A percentile compares a stretch with the other conserved stretches of the same genome.
These are phyloP conservation scores for Diplodia intermedia DNA, from an alignment of 2,329 filamentous ascomycete genomes.

Conservation along the genomic window DNA sequence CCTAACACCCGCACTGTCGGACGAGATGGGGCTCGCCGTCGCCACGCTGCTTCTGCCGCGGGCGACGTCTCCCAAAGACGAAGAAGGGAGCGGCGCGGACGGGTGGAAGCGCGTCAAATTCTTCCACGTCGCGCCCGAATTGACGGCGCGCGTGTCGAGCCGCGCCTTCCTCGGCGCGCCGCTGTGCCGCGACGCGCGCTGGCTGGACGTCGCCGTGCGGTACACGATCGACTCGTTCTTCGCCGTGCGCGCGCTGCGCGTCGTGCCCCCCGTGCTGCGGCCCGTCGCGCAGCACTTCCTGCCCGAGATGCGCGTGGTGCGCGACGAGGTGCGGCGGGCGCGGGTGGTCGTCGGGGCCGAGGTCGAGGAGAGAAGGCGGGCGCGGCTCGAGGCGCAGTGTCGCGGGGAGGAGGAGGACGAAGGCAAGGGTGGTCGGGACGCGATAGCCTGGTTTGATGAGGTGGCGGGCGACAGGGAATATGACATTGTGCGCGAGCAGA, in stretches of 20 bases:
- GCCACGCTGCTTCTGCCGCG: not conserved
- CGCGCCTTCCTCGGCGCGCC: constrained; percentile 49
- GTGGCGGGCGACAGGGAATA: constrained; percentile 34
- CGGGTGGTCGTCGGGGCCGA: constrained; percentile 46
- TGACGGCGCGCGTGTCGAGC: constrained; percentile 45
- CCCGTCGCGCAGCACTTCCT: constrained; percentile 46
- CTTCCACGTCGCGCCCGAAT: constrained; percentile 42
- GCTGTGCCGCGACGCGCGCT: constrained; percentile 49
- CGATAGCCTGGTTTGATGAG: constrained; percentile 39
- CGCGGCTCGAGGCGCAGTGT: constrained; percentile 26
- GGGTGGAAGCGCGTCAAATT: constrained; percentile 34
- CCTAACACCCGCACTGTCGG: not conserved
- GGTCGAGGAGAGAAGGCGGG: constrained; percentile 39
- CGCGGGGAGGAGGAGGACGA: constrained; percentile 34
- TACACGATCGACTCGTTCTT: constrained; percentile 49
- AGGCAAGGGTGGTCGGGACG: constrained; percentile 37
- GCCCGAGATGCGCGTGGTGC: constrained; percentile 42
- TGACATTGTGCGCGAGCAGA: constrained; percentile 34
- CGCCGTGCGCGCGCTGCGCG: constrained; percentile 44
- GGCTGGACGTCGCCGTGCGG: constrained; percentile 45
- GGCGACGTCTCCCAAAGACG: not conserved
- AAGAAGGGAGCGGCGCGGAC: too few species aligned
- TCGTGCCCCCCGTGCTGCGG: constrained; percentile 45
- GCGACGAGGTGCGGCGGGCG: constrained; percentile 42
- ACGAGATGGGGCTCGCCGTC: not conserved